Evolutionary conservation across 495 filamentous ascomycete genomes (phyloP).

Genomic region (Trichocladium uniseriatum): DNA sequence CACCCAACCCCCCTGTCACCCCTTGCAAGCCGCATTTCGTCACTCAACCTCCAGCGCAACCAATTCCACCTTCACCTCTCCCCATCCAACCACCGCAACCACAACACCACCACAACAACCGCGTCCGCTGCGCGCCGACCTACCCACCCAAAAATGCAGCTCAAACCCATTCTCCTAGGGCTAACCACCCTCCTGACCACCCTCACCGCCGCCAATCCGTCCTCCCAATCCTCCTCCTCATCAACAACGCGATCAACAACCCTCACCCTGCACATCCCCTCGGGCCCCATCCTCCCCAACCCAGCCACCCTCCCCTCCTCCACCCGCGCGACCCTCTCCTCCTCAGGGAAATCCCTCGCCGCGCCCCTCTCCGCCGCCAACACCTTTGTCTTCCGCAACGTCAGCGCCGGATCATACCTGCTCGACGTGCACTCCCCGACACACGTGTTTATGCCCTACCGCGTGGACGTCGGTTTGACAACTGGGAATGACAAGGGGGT

Average conservation of each 20-base stretch:
- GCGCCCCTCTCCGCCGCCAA: conserved; percentile 57
- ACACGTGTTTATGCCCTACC: conserved; percentile 62
- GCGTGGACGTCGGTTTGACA: conserved; percentile 55
- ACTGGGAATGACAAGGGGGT: conserved; percentile 36
- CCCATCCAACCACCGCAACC: neutral
- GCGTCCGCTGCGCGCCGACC: neutral
- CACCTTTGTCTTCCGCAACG: conserved; percentile 63
- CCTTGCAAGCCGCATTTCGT: conserved; percentile 9
- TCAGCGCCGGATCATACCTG: conserved; percentile 61
- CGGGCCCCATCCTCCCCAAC: conserved; percentile 40
- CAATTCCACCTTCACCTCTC: neutral
- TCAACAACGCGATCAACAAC: conserved; percentile 16
- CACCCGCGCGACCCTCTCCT: conserved; percentile 64
- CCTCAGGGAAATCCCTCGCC: conserved; percentile 35
- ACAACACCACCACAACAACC: neutral
- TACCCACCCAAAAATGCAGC: conserved; percentile 8
- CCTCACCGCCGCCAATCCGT: neutral
- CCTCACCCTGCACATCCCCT: conserved; percentile 37
- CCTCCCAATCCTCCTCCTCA: neutral
- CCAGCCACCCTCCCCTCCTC: conserved; percentile 50
- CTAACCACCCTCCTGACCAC: conserved; percentile 11
- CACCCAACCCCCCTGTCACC: neutral
- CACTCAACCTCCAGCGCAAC: neutral
- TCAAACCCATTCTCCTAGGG: conserved; percentile 6
- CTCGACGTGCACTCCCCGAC: conserved; percentile 67